Percentiles rank a stretch among this genome's conserved stretches.
These are phyloP conservation scores for Schoenoplectus tabernaemontani DNA, from an alignment of 202 grass and related monocot species.

Conservation along the genomic window DNA sequence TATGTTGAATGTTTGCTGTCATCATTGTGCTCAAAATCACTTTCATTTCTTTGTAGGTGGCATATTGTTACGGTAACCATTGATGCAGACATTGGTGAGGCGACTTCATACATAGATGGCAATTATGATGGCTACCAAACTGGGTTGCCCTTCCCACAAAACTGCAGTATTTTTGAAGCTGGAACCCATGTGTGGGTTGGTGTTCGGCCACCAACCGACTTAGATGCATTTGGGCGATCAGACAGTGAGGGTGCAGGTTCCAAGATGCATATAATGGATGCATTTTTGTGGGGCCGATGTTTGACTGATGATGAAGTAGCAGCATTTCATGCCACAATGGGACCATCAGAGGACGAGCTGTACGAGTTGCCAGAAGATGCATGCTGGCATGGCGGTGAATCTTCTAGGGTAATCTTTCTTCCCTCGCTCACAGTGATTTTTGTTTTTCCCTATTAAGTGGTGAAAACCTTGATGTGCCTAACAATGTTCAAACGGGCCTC, in stretches of 20 bases:
- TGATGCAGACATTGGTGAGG: conserved; percentile 93
- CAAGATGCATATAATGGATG: conserved; percentile 99
- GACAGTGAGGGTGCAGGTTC: conserved; percentile 88
- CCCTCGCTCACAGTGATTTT: neutral
- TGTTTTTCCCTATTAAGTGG: neutral
- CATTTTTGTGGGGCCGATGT: conserved; percentile 89
- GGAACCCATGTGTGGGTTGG: conserved; percentile 91
- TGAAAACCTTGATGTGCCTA: neutral
- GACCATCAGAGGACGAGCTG: conserved; percentile 60
- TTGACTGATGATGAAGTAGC: conserved; percentile 90
- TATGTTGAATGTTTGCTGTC: neutral
- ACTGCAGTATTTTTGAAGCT: conserved; percentile 63
- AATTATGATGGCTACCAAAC: conserved; percentile 83
- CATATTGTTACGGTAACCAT: conserved; percentile 91
- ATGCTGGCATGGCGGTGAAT: conserved; percentile 83
- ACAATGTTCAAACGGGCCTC: neutral
- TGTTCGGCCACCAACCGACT: conserved; percentile 71
- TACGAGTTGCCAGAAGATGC: conserved; percentile 62
- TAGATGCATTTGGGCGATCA: conserved; percentile 97
- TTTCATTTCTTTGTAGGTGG: conserved; percentile 56
- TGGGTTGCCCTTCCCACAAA: conserved; percentile 64
- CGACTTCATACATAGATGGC: conserved; percentile 88
- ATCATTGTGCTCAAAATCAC: neutral
- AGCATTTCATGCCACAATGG: conserved; percentile 52
- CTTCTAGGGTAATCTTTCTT: conserved; percentile 56